Evolutionary conservation across 2,329 filamentous ascomycete genomes (phyloP).

Genomic region (Trichoderma endophyticum): DNA sequence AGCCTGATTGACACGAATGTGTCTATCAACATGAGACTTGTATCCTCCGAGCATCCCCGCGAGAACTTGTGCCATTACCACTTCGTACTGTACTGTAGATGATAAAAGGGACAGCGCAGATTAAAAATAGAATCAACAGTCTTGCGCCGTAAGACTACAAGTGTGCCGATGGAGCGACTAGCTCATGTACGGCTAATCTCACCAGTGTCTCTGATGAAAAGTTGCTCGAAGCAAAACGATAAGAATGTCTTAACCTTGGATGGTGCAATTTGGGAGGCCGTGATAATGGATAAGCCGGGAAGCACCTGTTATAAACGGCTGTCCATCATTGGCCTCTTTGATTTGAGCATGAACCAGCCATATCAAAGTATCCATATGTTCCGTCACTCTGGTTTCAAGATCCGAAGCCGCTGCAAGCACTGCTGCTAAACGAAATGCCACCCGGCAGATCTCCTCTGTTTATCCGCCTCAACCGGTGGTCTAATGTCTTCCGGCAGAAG

Average conservation of each 20-base stretch:
- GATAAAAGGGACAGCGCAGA: background rate
- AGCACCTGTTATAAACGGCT: background rate
- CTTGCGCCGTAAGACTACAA: background rate
- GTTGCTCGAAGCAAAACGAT: background rate
- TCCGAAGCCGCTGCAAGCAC: background rate
- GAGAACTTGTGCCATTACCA: background rate
- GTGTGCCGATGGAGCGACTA: background rate
- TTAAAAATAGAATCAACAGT: background rate
- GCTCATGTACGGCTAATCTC: background rate
- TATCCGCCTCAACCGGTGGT: background rate
- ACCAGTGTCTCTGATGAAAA: background rate
- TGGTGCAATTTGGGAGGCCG: background rate
- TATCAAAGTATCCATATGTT: background rate
- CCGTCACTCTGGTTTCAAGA: constrained; percentile 4
- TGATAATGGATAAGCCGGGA: background rate
- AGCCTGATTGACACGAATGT: background rate
- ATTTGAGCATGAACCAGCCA: background rate
- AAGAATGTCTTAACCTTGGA: background rate
- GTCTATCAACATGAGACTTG: background rate
- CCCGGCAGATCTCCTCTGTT: constrained; percentile 8
- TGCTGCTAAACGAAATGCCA: background rate
- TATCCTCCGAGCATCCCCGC: background rate
- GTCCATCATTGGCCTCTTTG: background rate
- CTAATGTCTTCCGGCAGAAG: background rate
- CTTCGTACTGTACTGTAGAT: background rate